phyloP scores from a whole-genome alignment of 306 rosid genomes.

The Cucumis cinereus region DNA sequence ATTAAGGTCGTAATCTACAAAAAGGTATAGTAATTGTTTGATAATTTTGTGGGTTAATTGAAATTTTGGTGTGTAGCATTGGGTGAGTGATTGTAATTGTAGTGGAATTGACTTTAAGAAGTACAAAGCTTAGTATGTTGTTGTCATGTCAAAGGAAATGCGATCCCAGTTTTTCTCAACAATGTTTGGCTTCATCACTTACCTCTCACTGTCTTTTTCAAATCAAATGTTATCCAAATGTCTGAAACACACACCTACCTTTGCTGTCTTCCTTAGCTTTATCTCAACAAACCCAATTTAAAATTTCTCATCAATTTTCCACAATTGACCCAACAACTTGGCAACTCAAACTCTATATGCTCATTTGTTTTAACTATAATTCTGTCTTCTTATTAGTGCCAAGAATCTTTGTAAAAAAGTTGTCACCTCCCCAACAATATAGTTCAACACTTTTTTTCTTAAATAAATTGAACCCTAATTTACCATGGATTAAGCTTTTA shows the following conservation, averaged over 20 bases:
- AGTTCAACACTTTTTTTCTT: too few relatives aligned
- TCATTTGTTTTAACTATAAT: not conserved
- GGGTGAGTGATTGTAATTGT: not conserved
- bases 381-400: not conserved
- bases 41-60: not conserved
- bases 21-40: not conserved
- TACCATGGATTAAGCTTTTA: not conserved
- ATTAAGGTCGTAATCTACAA: not conserved
- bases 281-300: not conserved
- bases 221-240: not conserved
- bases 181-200: not conserved
- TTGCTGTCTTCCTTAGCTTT: not conserved
- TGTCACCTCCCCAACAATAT: too few relatives aligned
- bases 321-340: not conserved
- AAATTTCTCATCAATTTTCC: not conserved
- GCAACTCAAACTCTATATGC: not conserved
- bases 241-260: not conserved
- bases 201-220: not conserved
- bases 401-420: not conserved
- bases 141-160: slow-evolving; percentile 9
- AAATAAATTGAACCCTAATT: too few relatives aligned
- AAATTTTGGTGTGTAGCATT: not conserved
- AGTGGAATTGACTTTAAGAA: slow-evolving; percentile 1
- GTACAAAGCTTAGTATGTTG: not conserved
- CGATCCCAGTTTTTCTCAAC: slow-evolving; percentile 4